phyloP scores from a whole-genome alignment of 1,139 yeast genomes.

The Starmera stellimalicola region DNA sequence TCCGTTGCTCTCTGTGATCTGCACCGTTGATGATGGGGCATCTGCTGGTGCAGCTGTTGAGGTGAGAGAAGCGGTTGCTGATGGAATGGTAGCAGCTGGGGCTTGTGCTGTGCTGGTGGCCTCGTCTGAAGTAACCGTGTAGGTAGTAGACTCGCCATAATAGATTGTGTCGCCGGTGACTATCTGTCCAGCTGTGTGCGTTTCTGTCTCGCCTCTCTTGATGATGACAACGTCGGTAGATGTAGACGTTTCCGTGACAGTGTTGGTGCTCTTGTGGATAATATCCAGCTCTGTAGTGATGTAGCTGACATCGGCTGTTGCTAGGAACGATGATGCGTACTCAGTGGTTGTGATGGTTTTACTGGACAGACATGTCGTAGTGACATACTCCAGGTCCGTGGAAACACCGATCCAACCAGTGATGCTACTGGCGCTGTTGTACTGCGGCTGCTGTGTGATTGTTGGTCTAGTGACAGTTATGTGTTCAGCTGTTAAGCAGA shows the following conservation, averaged over 20 bases:
- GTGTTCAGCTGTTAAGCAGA: slow-evolving; percentile 17
- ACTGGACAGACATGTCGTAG: slow-evolving; percentile 14
- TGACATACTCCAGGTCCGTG: slow-evolving; percentile 9
- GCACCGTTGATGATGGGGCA: too few species aligned
- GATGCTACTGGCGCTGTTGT: slow-evolving; percentile 10
- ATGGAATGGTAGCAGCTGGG: too few species aligned
- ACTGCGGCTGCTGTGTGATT: slow-evolving; percentile 13
- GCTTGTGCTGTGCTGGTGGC: too few species aligned
- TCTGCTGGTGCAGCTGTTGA: too few species aligned
- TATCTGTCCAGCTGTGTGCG: background rate
- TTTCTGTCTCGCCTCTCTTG: background rate
- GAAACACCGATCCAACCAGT: slow-evolving; percentile 15
- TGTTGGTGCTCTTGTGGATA: slow-evolving; percentile 15
- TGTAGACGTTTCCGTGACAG: slow-evolving; percentile 12
- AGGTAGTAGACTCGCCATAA: background rate
- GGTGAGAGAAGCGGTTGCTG: too few species aligned
- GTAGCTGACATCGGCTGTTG: slow-evolving; percentile 14
- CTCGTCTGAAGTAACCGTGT: background rate
- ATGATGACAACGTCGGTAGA: slow-evolving; percentile 13
- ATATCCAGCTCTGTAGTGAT: slow-evolving; percentile 12
- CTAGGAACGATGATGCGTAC: slow-evolving; percentile 10
- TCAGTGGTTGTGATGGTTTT: slow-evolving; percentile 11
- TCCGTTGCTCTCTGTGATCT: too few species aligned
- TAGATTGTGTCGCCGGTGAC: background rate
- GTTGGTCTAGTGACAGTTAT: slow-evolving; percentile 13